Evolutionary conservation across 2,329 filamentous ascomycete species (phyloP).

Genomic region (Fusarium dimerum): DNA sequence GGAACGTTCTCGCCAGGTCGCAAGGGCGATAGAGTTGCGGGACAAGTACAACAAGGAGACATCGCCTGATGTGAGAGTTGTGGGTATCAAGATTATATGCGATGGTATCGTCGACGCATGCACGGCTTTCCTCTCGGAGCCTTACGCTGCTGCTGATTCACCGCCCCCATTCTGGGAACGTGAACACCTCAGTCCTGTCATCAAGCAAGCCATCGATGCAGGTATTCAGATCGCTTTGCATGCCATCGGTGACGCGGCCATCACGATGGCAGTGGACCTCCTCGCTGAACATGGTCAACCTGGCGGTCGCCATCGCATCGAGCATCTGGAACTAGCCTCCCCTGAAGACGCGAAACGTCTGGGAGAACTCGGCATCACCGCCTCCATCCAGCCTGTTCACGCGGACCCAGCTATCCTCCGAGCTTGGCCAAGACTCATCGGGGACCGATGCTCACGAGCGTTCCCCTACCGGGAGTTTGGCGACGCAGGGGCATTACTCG

Average conservation of each 20-base stretch:
- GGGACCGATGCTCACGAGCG: conserved; percentile 54
- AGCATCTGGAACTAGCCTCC: conserved; percentile 62
- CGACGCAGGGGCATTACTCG: conserved; percentile 52
- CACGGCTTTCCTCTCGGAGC: conserved; percentile 58
- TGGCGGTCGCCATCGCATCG: conserved; percentile 58
- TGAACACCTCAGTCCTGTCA: conserved; percentile 53
- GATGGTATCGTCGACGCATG: conserved; percentile 66
- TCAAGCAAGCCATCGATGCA: conserved; percentile 51
- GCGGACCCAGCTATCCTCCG: conserved; percentile 59
- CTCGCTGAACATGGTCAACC: conserved; percentile 45
- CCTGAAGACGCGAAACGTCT: conserved; percentile 56
- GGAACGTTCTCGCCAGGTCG: conserved; percentile 47
- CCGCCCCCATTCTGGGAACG: conserved; percentile 54
- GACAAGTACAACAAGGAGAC: conserved; percentile 35
- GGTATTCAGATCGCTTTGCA: conserved; percentile 63
- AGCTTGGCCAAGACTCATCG: conserved; percentile 60
- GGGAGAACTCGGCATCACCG: conserved; percentile 57
- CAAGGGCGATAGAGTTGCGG: conserved; percentile 49
- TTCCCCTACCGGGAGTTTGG: conserved; percentile 64
- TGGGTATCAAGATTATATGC: conserved; percentile 64
- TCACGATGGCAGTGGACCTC: conserved; percentile 56
- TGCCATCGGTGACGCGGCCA: conserved; percentile 62
- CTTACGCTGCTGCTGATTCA: conserved; percentile 50
- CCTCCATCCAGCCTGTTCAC: conserved; percentile 58
- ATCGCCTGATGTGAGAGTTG: conserved; percentile 47